These are phyloP conservation scores for Geranomyces variabilis DNA, from an alignment of 192 early-diverging fungal genomes.

Conservation along the genomic window DNA sequence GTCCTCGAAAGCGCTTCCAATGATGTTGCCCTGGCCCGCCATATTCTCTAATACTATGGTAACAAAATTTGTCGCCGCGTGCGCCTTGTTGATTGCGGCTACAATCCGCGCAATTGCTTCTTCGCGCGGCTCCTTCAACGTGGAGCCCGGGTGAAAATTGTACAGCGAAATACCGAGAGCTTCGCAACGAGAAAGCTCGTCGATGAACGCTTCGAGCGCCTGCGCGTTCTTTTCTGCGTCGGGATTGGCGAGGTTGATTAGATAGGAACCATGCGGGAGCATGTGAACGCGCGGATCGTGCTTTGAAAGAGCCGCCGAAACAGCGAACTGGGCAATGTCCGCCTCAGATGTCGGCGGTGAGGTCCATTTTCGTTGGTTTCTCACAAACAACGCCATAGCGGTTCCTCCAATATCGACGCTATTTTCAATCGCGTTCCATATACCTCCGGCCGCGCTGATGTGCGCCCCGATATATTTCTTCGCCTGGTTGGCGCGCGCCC, in stretches of 20 bases:
- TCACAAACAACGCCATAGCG: constrained; percentile 47
- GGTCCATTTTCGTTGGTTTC: constrained; percentile 30
- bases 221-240: constrained; percentile 50
- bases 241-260: constrained; percentile 57
- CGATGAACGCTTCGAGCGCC: constrained; percentile 50
- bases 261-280: constrained; percentile 59
- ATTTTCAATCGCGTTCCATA: constrained; percentile 43
- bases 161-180: constrained; percentile 51
- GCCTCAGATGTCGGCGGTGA: constrained; percentile 14
- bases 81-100: constrained; percentile 52
- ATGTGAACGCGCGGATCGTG: constrained; percentile 35
- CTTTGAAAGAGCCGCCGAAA: constrained; percentile 13
- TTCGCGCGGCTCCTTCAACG: constrained; percentile 12
- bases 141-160: constrained; percentile 52
- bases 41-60: constrained; percentile 59
- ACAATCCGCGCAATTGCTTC: constrained; percentile 47
- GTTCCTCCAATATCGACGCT: constrained; percentile 45
- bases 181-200: constrained; percentile 57
- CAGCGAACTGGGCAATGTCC: constrained; percentile 37
- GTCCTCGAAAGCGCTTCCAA: constrained; percentile 56
- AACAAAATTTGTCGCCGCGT: constrained; percentile 39
- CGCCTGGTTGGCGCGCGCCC: constrained; percentile 18
- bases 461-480: constrained; percentile 48
- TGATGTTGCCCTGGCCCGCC: constrained; percentile 53
- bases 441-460: constrained; percentile 43